These are phyloP conservation scores for Phytophthora nicotianae DNA, from an alignment of 352 stramenopile genomes.

Conservation along the genomic window DNA sequence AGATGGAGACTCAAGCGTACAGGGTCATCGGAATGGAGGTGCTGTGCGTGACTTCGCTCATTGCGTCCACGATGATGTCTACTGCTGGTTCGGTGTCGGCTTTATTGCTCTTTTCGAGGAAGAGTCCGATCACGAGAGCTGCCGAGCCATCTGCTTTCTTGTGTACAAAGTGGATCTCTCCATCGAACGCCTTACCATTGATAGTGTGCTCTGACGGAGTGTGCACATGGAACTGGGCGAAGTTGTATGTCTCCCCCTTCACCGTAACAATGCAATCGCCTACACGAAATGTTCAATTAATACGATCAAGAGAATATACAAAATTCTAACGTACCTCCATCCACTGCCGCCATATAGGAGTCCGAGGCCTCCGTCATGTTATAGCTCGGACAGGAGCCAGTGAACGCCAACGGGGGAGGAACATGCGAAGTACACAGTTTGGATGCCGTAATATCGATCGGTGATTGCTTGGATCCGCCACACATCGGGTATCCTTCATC, in stretches of 20 bases:
- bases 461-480: conserved; percentile 32
- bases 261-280: conserved; percentile 43
- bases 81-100: conserved; percentile 12
- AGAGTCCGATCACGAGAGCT: conserved; percentile 39
- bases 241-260: conserved; percentile 27
- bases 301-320: too few species aligned
- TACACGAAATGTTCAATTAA: background rate
- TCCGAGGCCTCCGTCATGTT: conserved; percentile 25
- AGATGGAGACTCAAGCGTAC: conserved; percentile 25
- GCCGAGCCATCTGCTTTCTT: conserved; percentile 29
- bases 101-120: conserved; percentile 24
- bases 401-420: conserved; percentile 36
- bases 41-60: conserved; percentile 17
- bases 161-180: conserved; percentile 51
- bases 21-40: conserved; percentile 28
- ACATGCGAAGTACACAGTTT: conserved; percentile 39
- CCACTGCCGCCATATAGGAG: conserved; percentile 31
- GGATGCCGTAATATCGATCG: conserved; percentile 31
- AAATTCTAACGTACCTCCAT: conserved; percentile 12
- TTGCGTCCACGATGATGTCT: conserved; percentile 43
- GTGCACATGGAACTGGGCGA: conserved; percentile 45
- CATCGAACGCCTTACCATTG: conserved; percentile 38
- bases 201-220: conserved; percentile 46
- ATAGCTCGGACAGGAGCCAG: conserved; percentile 30
- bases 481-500: conserved; percentile 17